phyloP scores from a whole-genome alignment of 2,329 filamentous ascomycete species.

The Chaetomium globosum region DNA sequence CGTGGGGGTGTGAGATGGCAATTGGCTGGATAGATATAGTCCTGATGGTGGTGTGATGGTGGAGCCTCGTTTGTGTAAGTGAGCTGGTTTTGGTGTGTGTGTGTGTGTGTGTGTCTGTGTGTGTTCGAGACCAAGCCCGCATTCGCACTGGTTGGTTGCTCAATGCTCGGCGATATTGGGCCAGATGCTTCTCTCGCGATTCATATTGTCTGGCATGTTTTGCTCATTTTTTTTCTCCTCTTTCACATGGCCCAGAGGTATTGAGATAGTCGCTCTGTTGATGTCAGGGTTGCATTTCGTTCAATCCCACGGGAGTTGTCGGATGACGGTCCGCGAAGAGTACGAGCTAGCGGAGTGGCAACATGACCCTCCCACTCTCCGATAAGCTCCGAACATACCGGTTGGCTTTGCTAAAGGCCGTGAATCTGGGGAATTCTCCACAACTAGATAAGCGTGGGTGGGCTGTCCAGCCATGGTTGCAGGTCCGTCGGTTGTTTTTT shows the following conservation, averaged over 20 bases:
- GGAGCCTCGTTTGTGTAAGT: conserved; percentile 14
- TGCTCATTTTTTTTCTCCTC: background rate
- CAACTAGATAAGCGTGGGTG: conserved; percentile 18
- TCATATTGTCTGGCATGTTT: background rate
- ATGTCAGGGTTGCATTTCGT: conserved; percentile 1
- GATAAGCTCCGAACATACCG: conserved; percentile 24
- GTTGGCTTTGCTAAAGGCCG: background rate
- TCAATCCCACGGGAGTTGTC: background rate
- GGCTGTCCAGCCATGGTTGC: background rate
- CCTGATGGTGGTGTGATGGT: conserved; percentile 28
- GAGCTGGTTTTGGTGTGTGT: background rate
- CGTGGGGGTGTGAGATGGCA: conserved; percentile 30
- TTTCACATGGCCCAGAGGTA: background rate
- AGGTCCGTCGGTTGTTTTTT: background rate
- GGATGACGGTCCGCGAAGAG: background rate
- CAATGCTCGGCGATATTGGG: background rate
- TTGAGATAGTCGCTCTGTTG: background rate
- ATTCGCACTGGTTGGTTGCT: background rate
- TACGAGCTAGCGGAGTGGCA: background rate
- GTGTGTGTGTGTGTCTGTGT: background rate
- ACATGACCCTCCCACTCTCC: conserved; percentile 3
- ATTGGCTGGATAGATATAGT: conserved; percentile 26
- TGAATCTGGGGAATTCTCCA: conserved; percentile 24
- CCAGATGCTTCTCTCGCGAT: background rate
- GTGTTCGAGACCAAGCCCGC: conserved; percentile 9